These are phyloP conservation scores for Vanrija sp. DNA, from an alignment of 1,284 basidiomycete genomes.

Conservation along the genomic window DNA sequence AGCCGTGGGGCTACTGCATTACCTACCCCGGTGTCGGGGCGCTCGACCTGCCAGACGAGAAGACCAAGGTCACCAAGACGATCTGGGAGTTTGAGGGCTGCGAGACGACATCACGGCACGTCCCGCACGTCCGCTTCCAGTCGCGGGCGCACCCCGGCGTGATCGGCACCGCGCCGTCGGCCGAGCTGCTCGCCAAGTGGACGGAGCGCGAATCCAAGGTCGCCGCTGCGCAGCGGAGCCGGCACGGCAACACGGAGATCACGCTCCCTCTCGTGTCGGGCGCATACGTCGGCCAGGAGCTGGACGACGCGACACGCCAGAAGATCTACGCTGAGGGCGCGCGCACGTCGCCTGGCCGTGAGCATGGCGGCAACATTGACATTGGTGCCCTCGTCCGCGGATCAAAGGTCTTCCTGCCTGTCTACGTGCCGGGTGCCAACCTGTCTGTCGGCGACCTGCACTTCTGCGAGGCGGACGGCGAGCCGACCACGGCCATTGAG, in stretches of 20 bases:
- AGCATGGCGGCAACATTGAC: slow-evolving; percentile 79
- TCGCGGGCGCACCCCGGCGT: slow-evolving; percentile 72
- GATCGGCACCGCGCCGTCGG: slow-evolving; percentile 69
- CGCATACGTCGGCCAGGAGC: slow-evolving; percentile 62
- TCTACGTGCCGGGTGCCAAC: slow-evolving; percentile 70
- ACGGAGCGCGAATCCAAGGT: slow-evolving; percentile 65
- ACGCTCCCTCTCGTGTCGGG: slow-evolving; percentile 62
- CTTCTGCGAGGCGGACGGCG: slow-evolving; percentile 76
- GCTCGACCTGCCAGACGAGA: slow-evolving; percentile 7
- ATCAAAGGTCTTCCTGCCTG: slow-evolving; percentile 52
- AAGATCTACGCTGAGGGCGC: slow-evolving; percentile 67
- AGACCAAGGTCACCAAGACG: slow-evolving; percentile 65
- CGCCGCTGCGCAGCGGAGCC: slow-evolving; percentile 56
- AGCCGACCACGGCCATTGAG: slow-evolving; percentile 43
- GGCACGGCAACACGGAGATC: slow-evolving; percentile 56
- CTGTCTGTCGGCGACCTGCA: slow-evolving; percentile 74
- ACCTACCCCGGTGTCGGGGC: slow-evolving; percentile 20
- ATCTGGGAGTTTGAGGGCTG: slow-evolving; percentile 75
- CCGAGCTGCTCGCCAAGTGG: slow-evolving; percentile 68
- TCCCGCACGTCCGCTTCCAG: slow-evolving; percentile 73
- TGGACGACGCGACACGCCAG: slow-evolving; percentile 54
- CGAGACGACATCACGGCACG: slow-evolving; percentile 66
- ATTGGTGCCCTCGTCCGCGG: slow-evolving; percentile 67
- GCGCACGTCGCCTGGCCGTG: slow-evolving; percentile 68
- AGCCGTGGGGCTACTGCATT: slow-evolving; percentile 75